These are phyloP conservation scores for Pyrenochaeta sp. DNA, from an alignment of 2,329 filamentous ascomycete species.

Conservation along the genomic window DNA sequence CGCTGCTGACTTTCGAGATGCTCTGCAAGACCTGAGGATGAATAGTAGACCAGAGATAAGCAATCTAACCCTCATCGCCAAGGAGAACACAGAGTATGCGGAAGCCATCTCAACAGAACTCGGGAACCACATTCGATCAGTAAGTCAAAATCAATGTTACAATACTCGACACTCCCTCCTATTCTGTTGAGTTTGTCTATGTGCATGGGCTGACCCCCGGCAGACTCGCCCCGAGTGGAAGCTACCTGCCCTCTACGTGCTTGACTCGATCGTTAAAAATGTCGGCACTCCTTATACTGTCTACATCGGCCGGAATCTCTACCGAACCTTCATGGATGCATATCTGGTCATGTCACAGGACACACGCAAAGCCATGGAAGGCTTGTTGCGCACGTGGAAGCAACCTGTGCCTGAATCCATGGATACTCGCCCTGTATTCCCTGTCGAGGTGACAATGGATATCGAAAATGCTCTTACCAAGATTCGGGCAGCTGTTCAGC, in stretches of 20 bases:
- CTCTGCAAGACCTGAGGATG: slow-evolving; percentile 86
- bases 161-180: neutral
- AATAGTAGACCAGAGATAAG: slow-evolving; percentile 96
- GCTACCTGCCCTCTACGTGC: slow-evolving; percentile 92
- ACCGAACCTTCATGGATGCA: slow-evolving; percentile 94
- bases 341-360: slow-evolving; percentile 86
- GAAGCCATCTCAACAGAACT: slow-evolving; percentile 89
- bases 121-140: slow-evolving; percentile 92
- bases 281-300: slow-evolving; percentile 97
- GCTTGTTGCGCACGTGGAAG: slow-evolving; percentile 98
- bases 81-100: slow-evolving; percentile 96
- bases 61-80: slow-evolving; percentile 95
- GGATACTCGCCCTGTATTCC: slow-evolving; percentile 91
- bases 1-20: slow-evolving; percentile 92
- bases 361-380: slow-evolving; percentile 90
- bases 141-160: slow-evolving; percentile 69
- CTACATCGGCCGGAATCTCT: slow-evolving; percentile 90
- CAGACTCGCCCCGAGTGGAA: slow-evolving; percentile 90
- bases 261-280: slow-evolving; percentile 98
- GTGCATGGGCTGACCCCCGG: slow-evolving; percentile 21
- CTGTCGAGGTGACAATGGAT: slow-evolving; percentile 81
- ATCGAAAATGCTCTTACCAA: slow-evolving; percentile 96
- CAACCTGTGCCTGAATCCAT: slow-evolving; percentile 93
- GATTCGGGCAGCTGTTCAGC: slow-evolving; percentile 70
- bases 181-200: neutral